Base-by-base conservation (phyloP, 1,139 yeast genomes). In the Diutina scorzettiae region DNA sequence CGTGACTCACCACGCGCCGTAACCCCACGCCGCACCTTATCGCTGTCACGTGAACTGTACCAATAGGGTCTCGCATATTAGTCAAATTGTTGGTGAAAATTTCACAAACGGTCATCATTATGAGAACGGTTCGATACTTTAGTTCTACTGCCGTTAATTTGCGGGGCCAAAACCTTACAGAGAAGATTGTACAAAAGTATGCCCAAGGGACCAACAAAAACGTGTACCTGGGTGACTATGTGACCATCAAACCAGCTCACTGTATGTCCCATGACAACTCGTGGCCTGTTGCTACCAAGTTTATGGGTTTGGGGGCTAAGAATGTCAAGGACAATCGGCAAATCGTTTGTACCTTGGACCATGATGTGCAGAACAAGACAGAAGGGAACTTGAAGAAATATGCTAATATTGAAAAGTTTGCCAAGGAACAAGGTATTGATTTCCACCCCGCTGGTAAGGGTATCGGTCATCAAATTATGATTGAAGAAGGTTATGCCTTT, bases 361-460 rank as follows among this genome's bases (percentile, higher is more conserved):
- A 91, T 60, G 99, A 93, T 57, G 97, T 91, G 43, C 98, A 91
- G 62, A 91, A 91, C 69, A 85, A 81, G 61, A 56, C 82, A 2
- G 96, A 83, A 48, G 82, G 84, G 66, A 93, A 91, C 62, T 64
- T 91, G 59, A 78, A 79, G 49, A 91, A 91, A 63, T 91, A 93
- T 63, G 59, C 65, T 46, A 93, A 91, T 62, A 91, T 91, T 58
- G 91, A 89, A 65, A 69, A 76, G 42, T 91, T 91, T 55, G 96
- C 96, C 44, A 72, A 72, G 50, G 77, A 80, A 51, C 96, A 89
- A 57, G 96, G 96, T n/a, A 80, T 89, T 32, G 96, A 89, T 59
- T 91, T 91, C 58, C 91, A 91, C 60, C 97, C 97, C 7, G 98
- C 98, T 17, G 98, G 99, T 40, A 76, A 96, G 59, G 99, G 99